Conservation (phyloP, 306 rosid species). For the Bauhinia variegata region DNA sequence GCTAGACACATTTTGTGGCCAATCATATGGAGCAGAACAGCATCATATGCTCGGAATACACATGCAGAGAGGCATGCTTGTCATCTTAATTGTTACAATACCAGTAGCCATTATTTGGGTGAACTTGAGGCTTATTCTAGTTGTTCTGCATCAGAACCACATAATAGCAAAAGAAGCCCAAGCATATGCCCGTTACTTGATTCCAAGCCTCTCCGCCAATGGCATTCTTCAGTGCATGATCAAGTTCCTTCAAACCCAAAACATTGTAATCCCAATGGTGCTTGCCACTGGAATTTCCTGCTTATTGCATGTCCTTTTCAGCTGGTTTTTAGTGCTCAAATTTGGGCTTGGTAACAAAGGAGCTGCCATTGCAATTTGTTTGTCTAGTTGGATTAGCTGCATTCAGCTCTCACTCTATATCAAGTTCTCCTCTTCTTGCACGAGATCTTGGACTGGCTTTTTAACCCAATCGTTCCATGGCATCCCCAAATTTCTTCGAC, state of each 20-base stretch:
- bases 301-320: constrained; percentile 46
- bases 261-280: constrained; percentile 73
- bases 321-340: constrained; percentile 65
- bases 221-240: constrained; percentile 61
- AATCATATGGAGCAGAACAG: constrained; percentile 74
- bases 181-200: constrained; percentile 53
- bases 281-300: constrained; percentile 47
- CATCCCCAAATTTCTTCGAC: constrained; percentile 46
- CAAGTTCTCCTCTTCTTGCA: constrained; percentile 58
- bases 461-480: constrained; percentile 55
- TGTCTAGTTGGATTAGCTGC: constrained; percentile 67
- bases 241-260: constrained; percentile 71
- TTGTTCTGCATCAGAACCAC: constrained; percentile 55
- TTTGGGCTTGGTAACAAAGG: constrained; percentile 65
- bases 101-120: constrained; percentile 54
- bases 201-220: constrained; percentile 66
- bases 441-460: constrained; percentile 70
- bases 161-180: constrained; percentile 58
- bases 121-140: constrained; percentile 52
- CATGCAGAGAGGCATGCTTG: constrained; percentile 66
- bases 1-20: constrained; percentile 80
- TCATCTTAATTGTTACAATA: constrained; percentile 44
- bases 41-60: constrained; percentile 66
- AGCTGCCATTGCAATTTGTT: constrained; percentile 60
- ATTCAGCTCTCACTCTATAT: constrained; percentile 53